Conservation (phyloP, 176 grass and related monocot genomes). For the Cymbopogon citratus region DNA sequence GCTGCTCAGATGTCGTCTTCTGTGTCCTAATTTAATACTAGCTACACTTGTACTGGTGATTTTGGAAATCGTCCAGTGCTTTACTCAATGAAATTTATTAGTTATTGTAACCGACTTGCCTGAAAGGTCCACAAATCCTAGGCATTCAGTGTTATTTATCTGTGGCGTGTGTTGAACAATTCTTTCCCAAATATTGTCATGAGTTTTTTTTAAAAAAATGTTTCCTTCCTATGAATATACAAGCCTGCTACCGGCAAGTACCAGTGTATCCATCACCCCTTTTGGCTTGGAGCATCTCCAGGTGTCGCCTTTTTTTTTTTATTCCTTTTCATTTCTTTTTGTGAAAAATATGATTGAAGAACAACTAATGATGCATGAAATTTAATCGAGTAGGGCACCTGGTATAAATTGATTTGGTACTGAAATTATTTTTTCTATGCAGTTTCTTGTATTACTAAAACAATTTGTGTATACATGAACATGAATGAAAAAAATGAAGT, state of each 20-base stretch:
- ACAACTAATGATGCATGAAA: too few relatives aligned
- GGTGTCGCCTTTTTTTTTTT: neutral
- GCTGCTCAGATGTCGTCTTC: conserved; percentile 27
- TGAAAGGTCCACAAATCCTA: conserved; percentile 12
- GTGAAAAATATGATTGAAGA: neutral
- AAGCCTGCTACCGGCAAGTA: conserved; percentile 10
- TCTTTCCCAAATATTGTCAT: conserved; percentile 22
- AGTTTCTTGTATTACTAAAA: too few relatives aligned
- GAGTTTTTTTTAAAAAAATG: conserved; percentile 7
- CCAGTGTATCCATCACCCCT: neutral
- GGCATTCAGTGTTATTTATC: conserved; percentile 19
- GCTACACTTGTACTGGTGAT: conserved; percentile 8
- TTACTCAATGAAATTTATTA: conserved; percentile 2
- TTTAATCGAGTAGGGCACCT: too few relatives aligned
- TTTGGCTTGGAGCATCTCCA: conserved; percentile 30
- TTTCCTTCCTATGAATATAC: conserved; percentile 16
- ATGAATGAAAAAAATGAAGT: too few relatives aligned
- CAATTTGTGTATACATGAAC: too few relatives aligned
- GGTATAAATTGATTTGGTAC: too few relatives aligned
- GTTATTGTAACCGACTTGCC: conserved; percentile 18
- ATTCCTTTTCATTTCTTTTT: conserved; percentile 4
- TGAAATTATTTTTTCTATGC: too few relatives aligned
- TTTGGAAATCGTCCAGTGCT: conserved; percentile 16
- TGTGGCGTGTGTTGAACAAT: conserved; percentile 14
- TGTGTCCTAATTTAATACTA: conserved; percentile 20